Conservation (phyloP, 768 basidiomycete genomes). For the Leccinum disarticulatum region DNA sequence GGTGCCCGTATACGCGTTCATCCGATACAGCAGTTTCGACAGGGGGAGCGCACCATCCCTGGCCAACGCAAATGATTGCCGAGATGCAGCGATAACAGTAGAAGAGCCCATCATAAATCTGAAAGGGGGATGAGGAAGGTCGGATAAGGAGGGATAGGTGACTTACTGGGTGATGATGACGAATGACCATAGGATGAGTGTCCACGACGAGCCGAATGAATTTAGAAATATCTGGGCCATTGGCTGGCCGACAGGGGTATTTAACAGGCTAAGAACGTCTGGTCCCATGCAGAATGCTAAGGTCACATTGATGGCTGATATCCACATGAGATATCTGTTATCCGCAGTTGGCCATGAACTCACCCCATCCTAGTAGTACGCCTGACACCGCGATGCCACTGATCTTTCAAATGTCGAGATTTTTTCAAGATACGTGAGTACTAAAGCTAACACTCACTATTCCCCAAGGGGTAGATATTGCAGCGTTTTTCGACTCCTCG, state of each 20-base stretch:
- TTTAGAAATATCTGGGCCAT: constrained; percentile 38
- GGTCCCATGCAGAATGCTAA: constrained; percentile 59
- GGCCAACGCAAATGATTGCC: constrained; percentile 57
- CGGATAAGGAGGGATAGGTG: neutral
- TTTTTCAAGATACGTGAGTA: neutral
- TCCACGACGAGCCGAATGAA: constrained; percentile 41
- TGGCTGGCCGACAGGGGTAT: constrained; percentile 37
- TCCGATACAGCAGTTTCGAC: constrained; percentile 50
- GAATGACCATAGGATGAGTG: constrained; percentile 52
- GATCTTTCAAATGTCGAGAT: constrained; percentile 13
- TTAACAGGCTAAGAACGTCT: constrained; percentile 39
- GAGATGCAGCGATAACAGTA: constrained; percentile 45
- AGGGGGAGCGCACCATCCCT: constrained; percentile 61
- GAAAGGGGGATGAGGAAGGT: neutral
- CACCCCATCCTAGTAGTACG: constrained; percentile 47
- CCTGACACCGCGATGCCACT: constrained; percentile 43
- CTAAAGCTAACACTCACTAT: constrained; percentile 36
- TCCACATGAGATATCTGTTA: constrained; percentile 14
- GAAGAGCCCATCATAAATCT: constrained; percentile 48
- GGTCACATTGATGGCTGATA: constrained; percentile 44
- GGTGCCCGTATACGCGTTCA: constrained; percentile 53
- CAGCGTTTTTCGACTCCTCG: constrained; percentile 54
- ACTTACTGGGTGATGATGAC: constrained; percentile 47
- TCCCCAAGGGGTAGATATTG: constrained; percentile 53
- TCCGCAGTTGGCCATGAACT: neutral